These are phyloP conservation scores for Fusarium liriodendri DNA, from an alignment of 2,329 filamentous ascomycete species.

Conservation along the genomic window DNA sequence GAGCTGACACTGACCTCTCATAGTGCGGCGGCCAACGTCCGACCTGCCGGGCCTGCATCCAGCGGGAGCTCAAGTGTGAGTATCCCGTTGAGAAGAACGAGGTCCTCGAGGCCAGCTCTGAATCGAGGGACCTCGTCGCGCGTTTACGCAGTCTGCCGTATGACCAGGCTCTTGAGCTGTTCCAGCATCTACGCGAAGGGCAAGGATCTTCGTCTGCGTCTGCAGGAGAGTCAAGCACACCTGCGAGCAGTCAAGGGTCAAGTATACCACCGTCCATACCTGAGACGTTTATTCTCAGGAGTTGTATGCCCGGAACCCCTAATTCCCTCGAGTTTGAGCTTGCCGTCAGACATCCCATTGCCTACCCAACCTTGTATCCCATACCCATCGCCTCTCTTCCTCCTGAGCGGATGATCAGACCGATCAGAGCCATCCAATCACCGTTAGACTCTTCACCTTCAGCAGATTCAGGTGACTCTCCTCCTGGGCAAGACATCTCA, in stretches of 20 bases:
- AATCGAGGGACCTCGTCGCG: neutral
- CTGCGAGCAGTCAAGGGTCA: neutral
- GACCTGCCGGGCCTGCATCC: neutral
- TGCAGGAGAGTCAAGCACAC: neutral
- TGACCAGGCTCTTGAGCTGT: neutral
- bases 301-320: neutral
- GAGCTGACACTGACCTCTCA: neutral
- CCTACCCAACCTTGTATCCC: neutral
- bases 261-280: neutral
- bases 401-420: neutral
- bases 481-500: neutral
- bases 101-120: neutral
- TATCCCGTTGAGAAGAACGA: neutral
- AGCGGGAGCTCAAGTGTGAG: neutral
- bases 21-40: constrained; percentile 3
- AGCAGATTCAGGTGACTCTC: neutral
- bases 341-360: constrained; percentile 2
- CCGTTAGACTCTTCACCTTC: neutral
- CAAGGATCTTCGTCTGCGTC: neutral
- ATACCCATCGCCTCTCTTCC: neutral
- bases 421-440: neutral
- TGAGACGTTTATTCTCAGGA: neutral
- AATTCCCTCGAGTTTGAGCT: constrained; percentile 12
- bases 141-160: neutral
- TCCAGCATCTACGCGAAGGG: neutral